phyloP scores from a whole-genome alignment of 2,329 filamentous ascomycete genomes.

The Cercospora nicotianae region DNA sequence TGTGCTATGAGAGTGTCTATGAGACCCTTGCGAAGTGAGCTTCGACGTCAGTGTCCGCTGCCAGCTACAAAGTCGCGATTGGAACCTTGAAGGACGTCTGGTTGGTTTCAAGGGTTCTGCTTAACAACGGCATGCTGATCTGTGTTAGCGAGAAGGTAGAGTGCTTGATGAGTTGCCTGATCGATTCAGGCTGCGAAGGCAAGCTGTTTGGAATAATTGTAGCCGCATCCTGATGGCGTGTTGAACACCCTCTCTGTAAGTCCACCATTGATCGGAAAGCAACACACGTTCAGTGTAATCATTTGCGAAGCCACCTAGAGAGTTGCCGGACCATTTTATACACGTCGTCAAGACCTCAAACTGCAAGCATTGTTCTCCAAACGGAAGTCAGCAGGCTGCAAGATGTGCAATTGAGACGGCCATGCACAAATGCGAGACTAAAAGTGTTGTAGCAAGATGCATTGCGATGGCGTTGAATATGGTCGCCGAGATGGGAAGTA shows the following conservation, averaged over 20 bases:
- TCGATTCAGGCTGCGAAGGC: background rate
- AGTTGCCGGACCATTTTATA: background rate
- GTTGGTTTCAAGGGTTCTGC: background rate
- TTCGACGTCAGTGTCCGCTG: constrained; percentile 1
- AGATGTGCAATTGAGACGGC: background rate
- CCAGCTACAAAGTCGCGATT: background rate
- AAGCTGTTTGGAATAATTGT: background rate
- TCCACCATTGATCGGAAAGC: background rate
- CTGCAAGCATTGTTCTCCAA: too few species aligned
- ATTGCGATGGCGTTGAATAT: background rate
- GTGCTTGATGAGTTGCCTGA: background rate
- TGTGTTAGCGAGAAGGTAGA: background rate
- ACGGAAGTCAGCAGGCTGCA: background rate
- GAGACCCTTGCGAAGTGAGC: background rate
- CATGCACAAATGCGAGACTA: background rate
- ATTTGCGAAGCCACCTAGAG: background rate
- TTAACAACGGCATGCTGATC: background rate
- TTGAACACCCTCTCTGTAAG: background rate
- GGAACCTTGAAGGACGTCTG: background rate
- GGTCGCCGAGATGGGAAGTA: background rate
- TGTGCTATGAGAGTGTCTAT: background rate
- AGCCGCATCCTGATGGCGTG: background rate
- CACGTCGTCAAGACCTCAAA: background rate
- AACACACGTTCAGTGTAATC: background rate
- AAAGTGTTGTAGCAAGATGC: background rate